phyloP scores from a whole-genome alignment of 345 rosid genomes.

The Hypericum perforatum region DNA sequence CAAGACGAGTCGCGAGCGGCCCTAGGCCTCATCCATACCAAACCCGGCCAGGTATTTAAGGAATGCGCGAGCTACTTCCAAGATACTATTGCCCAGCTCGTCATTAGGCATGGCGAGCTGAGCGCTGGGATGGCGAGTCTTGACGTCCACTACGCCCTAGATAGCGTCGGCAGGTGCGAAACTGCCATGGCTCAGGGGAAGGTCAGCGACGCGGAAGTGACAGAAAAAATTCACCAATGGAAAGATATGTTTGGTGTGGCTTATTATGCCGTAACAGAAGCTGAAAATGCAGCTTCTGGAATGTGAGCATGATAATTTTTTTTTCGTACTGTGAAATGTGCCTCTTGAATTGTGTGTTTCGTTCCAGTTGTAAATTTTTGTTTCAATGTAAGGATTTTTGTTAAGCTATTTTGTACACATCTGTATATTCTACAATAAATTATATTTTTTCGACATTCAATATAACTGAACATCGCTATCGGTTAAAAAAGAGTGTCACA shows the following conservation, averaged over 20 bases:
- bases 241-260: constrained; percentile 4
- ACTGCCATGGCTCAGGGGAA: neutral
- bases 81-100: neutral
- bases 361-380: too few species aligned
- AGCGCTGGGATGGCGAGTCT: constrained; percentile 6
- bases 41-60: neutral
- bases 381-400: too few species aligned
- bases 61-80: constrained; percentile 3
- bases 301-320: too few species aligned
- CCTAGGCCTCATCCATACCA: neutral
- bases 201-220: neutral
- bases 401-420: too few species aligned
- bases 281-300: constrained; percentile 1
- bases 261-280: neutral
- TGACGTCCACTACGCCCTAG: constrained; percentile 21
- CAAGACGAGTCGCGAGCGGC: neutral
- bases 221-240: constrained; percentile 8
- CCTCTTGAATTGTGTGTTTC: too few species aligned
- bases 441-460: too few species aligned
- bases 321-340: too few species aligned
- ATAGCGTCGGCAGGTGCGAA: constrained; percentile 7
- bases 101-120: constrained; percentile 1
- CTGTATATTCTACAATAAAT: too few species aligned
- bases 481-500: too few species aligned
- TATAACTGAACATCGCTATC: too few species aligned